Evolutionary conservation across 768 basidiomycete genomes (phyloP).

Genomic region (Lentinula lateritia): DNA sequence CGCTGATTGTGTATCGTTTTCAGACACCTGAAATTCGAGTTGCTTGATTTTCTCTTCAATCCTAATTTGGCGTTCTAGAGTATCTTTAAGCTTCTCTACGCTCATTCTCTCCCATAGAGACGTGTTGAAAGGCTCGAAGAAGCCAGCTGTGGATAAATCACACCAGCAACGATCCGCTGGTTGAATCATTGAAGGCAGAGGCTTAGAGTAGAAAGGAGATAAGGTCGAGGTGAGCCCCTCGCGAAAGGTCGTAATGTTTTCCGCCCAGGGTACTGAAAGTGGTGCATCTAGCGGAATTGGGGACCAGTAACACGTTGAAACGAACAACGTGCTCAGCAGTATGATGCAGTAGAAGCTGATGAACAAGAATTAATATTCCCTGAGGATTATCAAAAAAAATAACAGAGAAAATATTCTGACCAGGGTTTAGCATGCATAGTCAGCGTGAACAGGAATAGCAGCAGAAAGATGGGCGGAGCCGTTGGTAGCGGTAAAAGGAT

Average conservation of each 20-base stretch:
- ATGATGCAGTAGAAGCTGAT: conserved; percentile 83
- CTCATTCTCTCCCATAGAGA: conserved; percentile 71
- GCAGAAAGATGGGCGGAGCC: conserved; percentile 73
- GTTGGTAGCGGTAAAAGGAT: conserved; percentile 74
- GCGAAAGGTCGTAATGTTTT: conserved; percentile 67
- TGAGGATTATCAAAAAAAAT: neutral
- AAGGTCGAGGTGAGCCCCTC: conserved; percentile 55
- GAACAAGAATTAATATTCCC: neutral
- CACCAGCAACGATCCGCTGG: conserved; percentile 85
- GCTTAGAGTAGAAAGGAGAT: conserved; percentile 29
- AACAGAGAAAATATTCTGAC: conserved; percentile 34
- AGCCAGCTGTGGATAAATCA: conserved; percentile 55
- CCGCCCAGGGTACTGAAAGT: conserved; percentile 61
- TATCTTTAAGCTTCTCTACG: conserved; percentile 40
- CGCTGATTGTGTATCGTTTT: neutral
- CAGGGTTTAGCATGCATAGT: conserved; percentile 82
- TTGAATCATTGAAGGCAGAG: conserved; percentile 53
- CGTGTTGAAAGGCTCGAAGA: conserved; percentile 76
- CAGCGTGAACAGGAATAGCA: conserved; percentile 72
- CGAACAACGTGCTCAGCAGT: conserved; percentile 74
- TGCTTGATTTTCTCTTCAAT: conserved; percentile 6
- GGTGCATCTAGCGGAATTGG: conserved; percentile 63
- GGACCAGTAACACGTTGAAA: conserved; percentile 89
- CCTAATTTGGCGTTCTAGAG: conserved; percentile 31
- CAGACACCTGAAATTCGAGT: neutral